Evolutionary conservation across 2,329 filamentous ascomycete species (phyloP).

Genomic region (Colletotrichum cereale): DNA sequence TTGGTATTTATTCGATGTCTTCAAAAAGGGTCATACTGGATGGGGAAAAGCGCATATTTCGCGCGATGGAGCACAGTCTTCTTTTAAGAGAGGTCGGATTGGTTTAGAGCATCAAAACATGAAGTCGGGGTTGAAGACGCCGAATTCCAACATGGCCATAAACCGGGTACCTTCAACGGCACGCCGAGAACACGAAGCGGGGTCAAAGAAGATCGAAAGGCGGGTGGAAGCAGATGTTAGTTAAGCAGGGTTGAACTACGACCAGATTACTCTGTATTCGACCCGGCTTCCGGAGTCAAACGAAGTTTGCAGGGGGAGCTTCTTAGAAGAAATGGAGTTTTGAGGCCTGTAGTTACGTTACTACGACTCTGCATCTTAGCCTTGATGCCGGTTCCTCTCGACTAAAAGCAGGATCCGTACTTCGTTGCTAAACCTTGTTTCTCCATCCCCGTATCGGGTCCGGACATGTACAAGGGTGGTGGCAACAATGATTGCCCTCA

Average conservation of each 20-base stretch:
- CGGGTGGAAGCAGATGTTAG: neutral
- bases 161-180: neutral
- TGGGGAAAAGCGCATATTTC: slow-evolving; percentile 13
- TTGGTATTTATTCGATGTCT: neutral
- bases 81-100: slow-evolving; percentile 8
- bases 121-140: neutral
- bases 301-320: neutral
- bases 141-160: neutral
- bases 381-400: neutral
- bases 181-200: neutral
- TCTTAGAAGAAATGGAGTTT: neutral
- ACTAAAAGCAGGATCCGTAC: neutral
- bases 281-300: neutral
- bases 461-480: neutral
- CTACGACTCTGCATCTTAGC: neutral
- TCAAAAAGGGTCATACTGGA: slow-evolving; percentile 8
- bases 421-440: neutral
- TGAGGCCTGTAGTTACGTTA: neutral
- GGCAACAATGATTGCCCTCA: neutral
- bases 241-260: neutral
- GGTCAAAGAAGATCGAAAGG: neutral
- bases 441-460: neutral
- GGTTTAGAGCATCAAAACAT: neutral
- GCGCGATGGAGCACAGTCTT: neutral
- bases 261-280: too few species aligned